Percentiles rank a stretch among this genome's conserved stretches.
Evolutionary conservation across 805 yeast species (phyloP).

Genomic region (Lipomyces yamadae): DNA sequence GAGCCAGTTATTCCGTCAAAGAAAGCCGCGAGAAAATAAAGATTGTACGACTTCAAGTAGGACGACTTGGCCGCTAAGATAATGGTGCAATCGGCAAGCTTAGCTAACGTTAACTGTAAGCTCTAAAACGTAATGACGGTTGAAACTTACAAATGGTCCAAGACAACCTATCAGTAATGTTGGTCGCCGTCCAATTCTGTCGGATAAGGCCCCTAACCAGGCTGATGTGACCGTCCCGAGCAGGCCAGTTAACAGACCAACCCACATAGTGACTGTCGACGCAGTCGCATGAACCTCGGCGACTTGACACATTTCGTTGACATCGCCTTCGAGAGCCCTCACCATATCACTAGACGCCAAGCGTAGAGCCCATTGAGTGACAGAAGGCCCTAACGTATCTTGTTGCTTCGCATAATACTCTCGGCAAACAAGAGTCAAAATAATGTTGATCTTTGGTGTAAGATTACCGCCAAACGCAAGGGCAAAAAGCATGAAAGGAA

Average conservation of each 20-base stretch:
- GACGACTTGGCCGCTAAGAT: slow-evolving; percentile 20
- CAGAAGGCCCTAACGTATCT: not conserved
- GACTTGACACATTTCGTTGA: slow-evolving; percentile 29
- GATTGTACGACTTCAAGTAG: slow-evolving; percentile 27
- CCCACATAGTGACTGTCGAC: slow-evolving; percentile 27
- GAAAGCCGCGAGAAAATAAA: slow-evolving; percentile 19
- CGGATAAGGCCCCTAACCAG: slow-evolving; percentile 23
- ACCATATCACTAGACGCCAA: not conserved
- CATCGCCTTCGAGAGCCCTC: slow-evolving; percentile 14
- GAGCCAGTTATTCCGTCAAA: slow-evolving; percentile 31
- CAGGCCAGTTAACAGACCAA: slow-evolving; percentile 28
- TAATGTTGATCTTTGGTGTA: slow-evolving; percentile 33
- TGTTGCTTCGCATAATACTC: slow-evolving; percentile 24
- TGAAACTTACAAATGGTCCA: slow-evolving; percentile 26
- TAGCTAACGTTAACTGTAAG: not conserved
- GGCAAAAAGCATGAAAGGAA: slow-evolving; percentile 23
- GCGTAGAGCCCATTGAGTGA: not conserved
- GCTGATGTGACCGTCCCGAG: slow-evolving; percentile 27
- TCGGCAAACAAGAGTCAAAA: slow-evolving; percentile 27
- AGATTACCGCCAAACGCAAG: slow-evolving; percentile 31
- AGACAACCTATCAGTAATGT: slow-evolving; percentile 16
- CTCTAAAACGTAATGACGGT: not conserved
- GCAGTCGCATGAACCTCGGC: slow-evolving; percentile 25
- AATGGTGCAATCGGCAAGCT: slow-evolving; percentile 24
- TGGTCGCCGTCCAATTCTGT: slow-evolving; percentile 25